These are phyloP conservation scores for Colletotrichum nymphaeae DNA, from an alignment of 2,329 filamentous ascomycete genomes.

Conservation along the genomic window DNA sequence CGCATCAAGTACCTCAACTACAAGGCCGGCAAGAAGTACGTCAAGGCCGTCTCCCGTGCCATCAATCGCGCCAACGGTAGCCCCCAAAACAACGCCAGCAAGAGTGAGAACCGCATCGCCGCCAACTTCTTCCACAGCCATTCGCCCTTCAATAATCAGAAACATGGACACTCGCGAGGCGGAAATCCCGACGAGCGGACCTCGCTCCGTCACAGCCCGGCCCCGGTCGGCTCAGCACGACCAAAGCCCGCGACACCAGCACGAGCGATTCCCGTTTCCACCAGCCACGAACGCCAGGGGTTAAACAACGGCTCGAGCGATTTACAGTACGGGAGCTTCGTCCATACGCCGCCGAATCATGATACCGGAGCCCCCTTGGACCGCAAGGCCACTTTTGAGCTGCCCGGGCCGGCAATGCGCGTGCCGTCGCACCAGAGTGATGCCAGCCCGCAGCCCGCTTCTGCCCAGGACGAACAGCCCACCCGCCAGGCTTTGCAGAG, in stretches of 20 bases:
- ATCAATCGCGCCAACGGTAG: conserved; percentile 64
- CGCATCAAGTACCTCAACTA: conserved; percentile 94
- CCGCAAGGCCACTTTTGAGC: conserved; percentile 52
- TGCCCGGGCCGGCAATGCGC: conserved; percentile 65
- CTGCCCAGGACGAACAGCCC: conserved; percentile 33
- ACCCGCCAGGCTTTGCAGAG: conserved; percentile 46
- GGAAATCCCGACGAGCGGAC: conserved; percentile 37
- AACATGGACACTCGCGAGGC: not conserved
- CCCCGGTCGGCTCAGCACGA: conserved; percentile 39
- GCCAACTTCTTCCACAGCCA: conserved; percentile 7
- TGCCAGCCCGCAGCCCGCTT: conserved; percentile 31
- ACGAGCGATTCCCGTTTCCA: conserved; percentile 37
- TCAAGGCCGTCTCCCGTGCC: conserved; percentile 84
- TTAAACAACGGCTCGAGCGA: conserved; percentile 52
- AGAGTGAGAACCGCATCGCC: conserved; percentile 12
- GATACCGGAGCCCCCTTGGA: conserved; percentile 40
- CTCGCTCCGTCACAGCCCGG: conserved; percentile 41
- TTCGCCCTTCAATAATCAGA: conserved; percentile 21
- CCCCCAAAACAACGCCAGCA: conserved; percentile 10
- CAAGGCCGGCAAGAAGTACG: conserved; percentile 93
- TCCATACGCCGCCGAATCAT: conserved; percentile 51
- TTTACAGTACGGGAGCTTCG: conserved; percentile 66
- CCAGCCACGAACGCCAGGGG: conserved; percentile 51
- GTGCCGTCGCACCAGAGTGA: conserved; percentile 47
- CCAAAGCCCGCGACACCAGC: conserved; percentile 37